These are phyloP conservation scores for Corynespora cassiicola DNA, from an alignment of 2,329 filamentous ascomycete species.

Conservation along the genomic window DNA sequence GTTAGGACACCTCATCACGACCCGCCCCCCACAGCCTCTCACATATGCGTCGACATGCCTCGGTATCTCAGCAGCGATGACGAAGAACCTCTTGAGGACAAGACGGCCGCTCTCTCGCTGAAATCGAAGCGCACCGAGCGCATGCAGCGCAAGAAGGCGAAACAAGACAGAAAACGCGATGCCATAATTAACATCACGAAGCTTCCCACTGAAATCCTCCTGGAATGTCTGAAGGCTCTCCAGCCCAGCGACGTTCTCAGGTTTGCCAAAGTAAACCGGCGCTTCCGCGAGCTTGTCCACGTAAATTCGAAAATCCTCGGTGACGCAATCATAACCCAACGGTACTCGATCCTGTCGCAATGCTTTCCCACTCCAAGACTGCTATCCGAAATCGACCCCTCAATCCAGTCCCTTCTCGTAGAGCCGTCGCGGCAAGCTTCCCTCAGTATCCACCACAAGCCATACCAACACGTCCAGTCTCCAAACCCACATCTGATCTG, in stretches of 20 bases:
- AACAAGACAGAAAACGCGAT: slow-evolving; percentile 35
- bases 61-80: slow-evolving; percentile 35
- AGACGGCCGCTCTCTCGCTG: slow-evolving; percentile 56
- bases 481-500: slow-evolving; percentile 59
- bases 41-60: slow-evolving; percentile 23
- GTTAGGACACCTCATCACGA: too few relatives aligned
- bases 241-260: slow-evolving; percentile 59
- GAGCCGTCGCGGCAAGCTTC: slow-evolving; percentile 51
- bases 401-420: slow-evolving; percentile 47
- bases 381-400: slow-evolving; percentile 49
- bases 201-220: slow-evolving; percentile 61
- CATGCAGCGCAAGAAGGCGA: slow-evolving; percentile 48
- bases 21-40: slow-evolving; percentile 8
- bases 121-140: slow-evolving; percentile 62
- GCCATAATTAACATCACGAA: slow-evolving; percentile 48
- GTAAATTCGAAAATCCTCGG: slow-evolving; percentile 54
- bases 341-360: slow-evolving; percentile 59
- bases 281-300: slow-evolving; percentile 53
- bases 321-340: slow-evolving; percentile 50
- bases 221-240: slow-evolving; percentile 56
- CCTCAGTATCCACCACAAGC: slow-evolving; percentile 55
- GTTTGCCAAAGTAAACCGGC: slow-evolving; percentile 51
- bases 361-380: slow-evolving; percentile 61
- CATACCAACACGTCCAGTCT: slow-evolving; percentile 59
- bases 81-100: slow-evolving; percentile 57